Conservation (phyloP, 345 rosid species). For the Aquilaria yunnanensis region DNA sequence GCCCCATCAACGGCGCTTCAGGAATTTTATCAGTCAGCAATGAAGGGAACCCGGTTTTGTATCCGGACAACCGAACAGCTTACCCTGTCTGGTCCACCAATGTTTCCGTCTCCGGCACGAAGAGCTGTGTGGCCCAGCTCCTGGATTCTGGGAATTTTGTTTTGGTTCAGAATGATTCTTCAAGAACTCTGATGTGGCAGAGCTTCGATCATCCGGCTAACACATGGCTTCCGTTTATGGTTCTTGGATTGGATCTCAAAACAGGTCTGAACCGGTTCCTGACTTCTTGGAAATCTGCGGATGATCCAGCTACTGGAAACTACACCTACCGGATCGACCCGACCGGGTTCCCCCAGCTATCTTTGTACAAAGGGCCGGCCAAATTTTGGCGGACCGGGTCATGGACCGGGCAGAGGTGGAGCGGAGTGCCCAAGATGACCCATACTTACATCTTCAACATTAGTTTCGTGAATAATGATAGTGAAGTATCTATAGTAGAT, state of each 20-base stretch:
- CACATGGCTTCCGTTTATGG: slow-evolving; percentile 57
- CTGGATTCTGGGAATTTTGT: slow-evolving; percentile 64
- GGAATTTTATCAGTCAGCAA: slow-evolving; percentile 34
- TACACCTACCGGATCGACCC: slow-evolving; percentile 31
- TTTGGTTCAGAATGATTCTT: slow-evolving; percentile 23
- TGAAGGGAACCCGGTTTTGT: slow-evolving; percentile 37
- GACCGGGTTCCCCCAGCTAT: slow-evolving; percentile 41
- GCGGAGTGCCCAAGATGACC: slow-evolving; percentile 60
- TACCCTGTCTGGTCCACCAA: slow-evolving; percentile 47
- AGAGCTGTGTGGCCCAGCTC: slow-evolving; percentile 31
- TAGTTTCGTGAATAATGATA: slow-evolving; percentile 17
- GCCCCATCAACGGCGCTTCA: slow-evolving; percentile 36
- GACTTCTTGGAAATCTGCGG: slow-evolving; percentile 44
- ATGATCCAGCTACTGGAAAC: slow-evolving; percentile 48
- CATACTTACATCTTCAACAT: slow-evolving; percentile 24
- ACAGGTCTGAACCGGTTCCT: slow-evolving; percentile 28
- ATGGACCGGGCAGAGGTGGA: slow-evolving; percentile 63
- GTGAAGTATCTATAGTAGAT: slow-evolving; percentile 33
- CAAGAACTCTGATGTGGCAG: slow-evolving; percentile 39
- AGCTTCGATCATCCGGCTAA: slow-evolving; percentile 68
- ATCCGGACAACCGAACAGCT: slow-evolving; percentile 18
- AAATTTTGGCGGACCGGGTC: slow-evolving; percentile 48
- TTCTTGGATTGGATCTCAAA: slow-evolving; percentile 39
- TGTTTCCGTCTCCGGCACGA: slow-evolving; percentile 13
- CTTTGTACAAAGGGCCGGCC: slow-evolving; percentile 28